These are phyloP conservation scores for Helotiales sp. DNA, from an alignment of 2,329 filamentous ascomycete species.

Conservation along the genomic window DNA sequence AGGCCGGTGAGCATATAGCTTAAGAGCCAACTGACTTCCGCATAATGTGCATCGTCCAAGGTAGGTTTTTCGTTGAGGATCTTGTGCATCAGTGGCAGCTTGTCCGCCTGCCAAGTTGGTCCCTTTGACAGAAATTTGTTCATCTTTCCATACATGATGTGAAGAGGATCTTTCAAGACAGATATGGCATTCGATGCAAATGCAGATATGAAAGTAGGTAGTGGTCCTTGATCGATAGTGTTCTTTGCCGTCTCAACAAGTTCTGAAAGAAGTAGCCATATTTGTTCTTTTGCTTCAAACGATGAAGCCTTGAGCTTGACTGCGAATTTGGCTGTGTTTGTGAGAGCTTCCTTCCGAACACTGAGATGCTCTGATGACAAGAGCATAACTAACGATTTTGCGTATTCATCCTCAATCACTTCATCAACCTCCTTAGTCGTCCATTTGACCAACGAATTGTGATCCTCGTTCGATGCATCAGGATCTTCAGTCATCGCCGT, in stretches of 20 bases:
- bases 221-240: constrained; percentile 53
- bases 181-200: constrained; percentile 71
- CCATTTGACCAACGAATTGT: constrained; percentile 62
- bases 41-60: constrained; percentile 70
- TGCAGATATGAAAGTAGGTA: constrained; percentile 73
- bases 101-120: constrained; percentile 73
- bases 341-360: constrained; percentile 76
- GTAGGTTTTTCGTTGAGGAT: constrained; percentile 65
- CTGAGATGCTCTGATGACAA: constrained; percentile 73
- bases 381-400: constrained; percentile 69
- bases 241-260: constrained; percentile 70
- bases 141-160: constrained; percentile 81
- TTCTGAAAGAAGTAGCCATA: constrained; percentile 80
- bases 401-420: constrained; percentile 74
- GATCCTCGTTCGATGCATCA: constrained; percentile 40
- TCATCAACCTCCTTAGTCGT: constrained; percentile 74
- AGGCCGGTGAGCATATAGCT: constrained; percentile 68
- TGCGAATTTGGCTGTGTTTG: constrained; percentile 66
- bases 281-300: constrained; percentile 73
- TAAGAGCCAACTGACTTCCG: constrained; percentile 74
- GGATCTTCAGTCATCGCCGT: constrained; percentile 16
- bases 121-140: constrained; percentile 80
- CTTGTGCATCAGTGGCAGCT: constrained; percentile 68
- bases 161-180: constrained; percentile 73
- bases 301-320: constrained; percentile 64